Base-by-base conservation (phyloP, 2,329 filamentous ascomycete genomes). In the Sporothrix inflata region DNA sequence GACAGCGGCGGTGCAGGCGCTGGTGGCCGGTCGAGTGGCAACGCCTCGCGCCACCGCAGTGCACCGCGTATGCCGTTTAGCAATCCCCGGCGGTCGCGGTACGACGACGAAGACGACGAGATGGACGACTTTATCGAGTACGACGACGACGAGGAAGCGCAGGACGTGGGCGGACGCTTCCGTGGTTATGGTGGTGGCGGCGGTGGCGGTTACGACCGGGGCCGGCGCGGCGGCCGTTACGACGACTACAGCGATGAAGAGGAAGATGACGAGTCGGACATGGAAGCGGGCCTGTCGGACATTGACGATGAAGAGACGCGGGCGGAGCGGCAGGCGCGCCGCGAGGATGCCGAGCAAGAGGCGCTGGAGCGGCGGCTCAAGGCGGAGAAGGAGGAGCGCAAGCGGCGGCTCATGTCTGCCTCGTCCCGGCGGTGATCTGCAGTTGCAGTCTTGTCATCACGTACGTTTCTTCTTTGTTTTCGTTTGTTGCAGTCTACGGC, bases 251-350 rank as follows among this genome's bases (percentile, higher is more conserved):
- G 89, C 0, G 91, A 79, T 4, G 86, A 84, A 2, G 90, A 89
- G 0, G 86, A 84, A 3, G 90, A 89, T 0, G 91, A 79, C 6
- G 92, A 90, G 5, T 93, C 91, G 6, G 92, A 93, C 76, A 94
- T 94, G 91, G 92, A 94, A 79, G 92, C 91, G 1, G 91, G 91
- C 45, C 79, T 91, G 49, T 90, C 90, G 73, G 92, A 94, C 76
- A 88, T 94, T 69, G 91, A 94, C 74, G 83, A 86, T 47, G 92
- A 95, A 79, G 92, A 95, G 79, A 83, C 84, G 63, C 78, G 83
- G 67, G 91, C 92, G 1, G 86, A 90, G 73, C 81, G 83, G 40
- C 84, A 86, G 71, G 92, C 91, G 30, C 87, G 87, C 60, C 85
- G 86, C 63, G 92, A 94, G 78, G 92, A 94, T 76, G 83, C 87